phyloP scores from a whole-genome alignment of 345 rosid species.

The Salix brachista region DNA sequence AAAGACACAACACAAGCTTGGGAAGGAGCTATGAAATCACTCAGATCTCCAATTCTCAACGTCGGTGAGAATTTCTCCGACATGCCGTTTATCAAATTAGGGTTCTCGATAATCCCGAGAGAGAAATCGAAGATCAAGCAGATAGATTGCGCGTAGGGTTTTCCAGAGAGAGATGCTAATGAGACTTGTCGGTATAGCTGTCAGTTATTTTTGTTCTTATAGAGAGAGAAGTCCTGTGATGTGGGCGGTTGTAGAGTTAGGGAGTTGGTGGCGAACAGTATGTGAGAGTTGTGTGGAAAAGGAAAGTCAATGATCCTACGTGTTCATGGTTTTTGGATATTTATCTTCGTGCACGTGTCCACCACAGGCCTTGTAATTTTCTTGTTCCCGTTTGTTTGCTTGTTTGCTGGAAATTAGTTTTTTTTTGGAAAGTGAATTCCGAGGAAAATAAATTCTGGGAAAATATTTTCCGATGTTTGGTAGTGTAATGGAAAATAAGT shows the following conservation, averaged over 20 bases:
- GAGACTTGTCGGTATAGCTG: neutral
- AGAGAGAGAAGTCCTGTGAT: neutral
- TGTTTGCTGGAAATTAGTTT: too few species aligned
- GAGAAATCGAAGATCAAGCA: neutral
- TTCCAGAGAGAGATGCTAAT: neutral
- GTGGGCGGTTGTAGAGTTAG: neutral
- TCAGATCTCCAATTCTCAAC: constrained; percentile 86
- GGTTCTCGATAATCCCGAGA: neutral
- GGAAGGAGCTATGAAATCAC: constrained; percentile 88
- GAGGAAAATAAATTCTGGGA: too few species aligned
- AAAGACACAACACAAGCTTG: constrained; percentile 80
- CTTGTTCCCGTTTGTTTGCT: too few species aligned
- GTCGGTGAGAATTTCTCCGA: constrained; percentile 86
- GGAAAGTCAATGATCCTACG: neutral
- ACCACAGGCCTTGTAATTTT: neutral
- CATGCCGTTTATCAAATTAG: constrained; percentile 33
- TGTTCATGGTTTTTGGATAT: neutral
- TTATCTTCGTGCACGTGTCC: neutral
- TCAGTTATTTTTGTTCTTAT: neutral
- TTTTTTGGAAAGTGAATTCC: too few species aligned
- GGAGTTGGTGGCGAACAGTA: neutral
- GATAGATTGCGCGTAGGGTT: neutral
- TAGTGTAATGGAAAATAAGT: too few species aligned
- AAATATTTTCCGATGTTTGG: too few species aligned
- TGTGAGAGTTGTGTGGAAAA: neutral